These are phyloP conservation scores for Papilionanthe hybrid DNA, from an alignment of 116 monocot species.

Conservation along the genomic window DNA sequence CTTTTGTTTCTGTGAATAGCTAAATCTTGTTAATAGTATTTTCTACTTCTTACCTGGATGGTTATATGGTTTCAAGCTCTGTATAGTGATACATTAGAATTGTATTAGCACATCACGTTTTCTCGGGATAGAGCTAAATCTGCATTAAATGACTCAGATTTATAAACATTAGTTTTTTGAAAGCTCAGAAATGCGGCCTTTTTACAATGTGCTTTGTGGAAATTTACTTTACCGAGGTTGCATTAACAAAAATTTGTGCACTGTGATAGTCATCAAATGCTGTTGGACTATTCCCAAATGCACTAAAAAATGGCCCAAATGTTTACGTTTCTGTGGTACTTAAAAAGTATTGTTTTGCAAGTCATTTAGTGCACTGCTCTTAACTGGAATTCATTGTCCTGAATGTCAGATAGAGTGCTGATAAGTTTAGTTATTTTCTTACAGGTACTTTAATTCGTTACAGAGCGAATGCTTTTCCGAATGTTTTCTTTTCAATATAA, in stretches of 20 bases:
- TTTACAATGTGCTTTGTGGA: conserved; percentile 3
- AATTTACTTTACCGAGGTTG: not conserved
- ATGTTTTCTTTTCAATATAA: conserved; percentile 81
- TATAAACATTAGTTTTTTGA: not conserved
- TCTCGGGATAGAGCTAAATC: not conserved
- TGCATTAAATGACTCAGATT: not conserved
- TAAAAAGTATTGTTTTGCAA: not conserved
- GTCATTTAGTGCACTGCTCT: not conserved
- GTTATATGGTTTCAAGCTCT: not conserved
- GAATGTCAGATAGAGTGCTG: not conserved
- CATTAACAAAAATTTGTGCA: not conserved
- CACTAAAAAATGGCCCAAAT: not conserved
- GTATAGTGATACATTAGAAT: not conserved
- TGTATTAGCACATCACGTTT: not conserved
- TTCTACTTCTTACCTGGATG: not conserved
- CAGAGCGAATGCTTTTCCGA: conserved; percentile 89
- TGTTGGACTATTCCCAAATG: not conserved
- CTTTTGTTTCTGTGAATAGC: not conserved
- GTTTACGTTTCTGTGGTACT: not conserved
- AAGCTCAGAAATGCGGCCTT: not conserved
- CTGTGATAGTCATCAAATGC: not conserved
- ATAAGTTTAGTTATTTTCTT: conserved; percentile 5
- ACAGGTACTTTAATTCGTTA: conserved; percentile 94
- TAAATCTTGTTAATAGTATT: not conserved
- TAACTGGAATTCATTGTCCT: not conserved